Evolutionary conservation across 208 protist species (phyloP).

Genomic region (Leishmania gerbilli): DNA sequence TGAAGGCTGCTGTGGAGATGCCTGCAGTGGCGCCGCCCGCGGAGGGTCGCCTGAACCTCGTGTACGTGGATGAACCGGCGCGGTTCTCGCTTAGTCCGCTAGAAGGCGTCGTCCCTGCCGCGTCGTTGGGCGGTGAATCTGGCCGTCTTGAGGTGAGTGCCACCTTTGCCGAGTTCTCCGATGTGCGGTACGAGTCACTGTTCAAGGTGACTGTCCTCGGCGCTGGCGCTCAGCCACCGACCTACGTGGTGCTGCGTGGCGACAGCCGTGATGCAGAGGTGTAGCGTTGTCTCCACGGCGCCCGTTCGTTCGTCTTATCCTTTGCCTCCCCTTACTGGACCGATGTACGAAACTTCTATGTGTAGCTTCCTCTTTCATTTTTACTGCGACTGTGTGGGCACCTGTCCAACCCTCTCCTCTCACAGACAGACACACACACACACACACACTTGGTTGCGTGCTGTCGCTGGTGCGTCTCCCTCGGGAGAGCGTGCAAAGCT

Average conservation of each 20-base stretch:
- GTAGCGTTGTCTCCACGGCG: conserved; percentile 19
- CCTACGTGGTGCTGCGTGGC: conserved; percentile 60
- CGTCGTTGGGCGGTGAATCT: conserved; percentile 70
- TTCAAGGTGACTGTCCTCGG: conserved; percentile 63
- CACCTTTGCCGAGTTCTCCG: conserved; percentile 63
- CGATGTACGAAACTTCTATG: neutral
- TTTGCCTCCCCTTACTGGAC: neutral
- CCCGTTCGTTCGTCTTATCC: neutral
- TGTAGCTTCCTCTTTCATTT: neutral
- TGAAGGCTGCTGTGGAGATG: conserved; percentile 51
- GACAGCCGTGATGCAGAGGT: conserved; percentile 86
- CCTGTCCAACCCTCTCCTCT: neutral
- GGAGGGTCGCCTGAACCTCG: conserved; percentile 20
- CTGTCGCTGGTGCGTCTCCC: neutral
- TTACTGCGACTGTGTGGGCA: neutral
- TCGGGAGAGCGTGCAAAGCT: too few species aligned
- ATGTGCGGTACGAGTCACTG: conserved; percentile 70
- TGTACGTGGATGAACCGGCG: conserved; percentile 37
- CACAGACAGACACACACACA: neutral
- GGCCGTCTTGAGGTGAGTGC: conserved; percentile 47
- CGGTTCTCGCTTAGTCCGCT: conserved; percentile 55
- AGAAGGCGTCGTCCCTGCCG: conserved; percentile 58
- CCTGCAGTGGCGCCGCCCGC: conserved; percentile 30
- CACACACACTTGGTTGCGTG: neutral
- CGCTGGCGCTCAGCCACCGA: conserved; percentile 27